Evolutionary conservation across 2,329 filamentous ascomycete genomes (phyloP).

Genomic region (Neofusicoccum umdonicola): DNA sequence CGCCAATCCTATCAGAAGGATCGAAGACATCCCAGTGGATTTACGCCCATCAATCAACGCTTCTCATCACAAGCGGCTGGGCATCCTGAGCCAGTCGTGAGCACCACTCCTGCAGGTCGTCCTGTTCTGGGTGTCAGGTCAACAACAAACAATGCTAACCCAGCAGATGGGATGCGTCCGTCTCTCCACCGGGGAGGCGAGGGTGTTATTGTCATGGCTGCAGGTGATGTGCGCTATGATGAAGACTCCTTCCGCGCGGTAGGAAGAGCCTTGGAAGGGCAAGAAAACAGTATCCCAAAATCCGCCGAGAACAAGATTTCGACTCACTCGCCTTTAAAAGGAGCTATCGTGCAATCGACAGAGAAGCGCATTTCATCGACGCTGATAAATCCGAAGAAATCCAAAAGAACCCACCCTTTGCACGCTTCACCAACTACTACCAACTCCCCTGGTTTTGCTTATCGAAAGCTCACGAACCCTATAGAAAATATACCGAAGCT

Average conservation of each 20-base stretch:
- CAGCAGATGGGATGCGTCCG: neutral
- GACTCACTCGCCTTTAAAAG: neutral
- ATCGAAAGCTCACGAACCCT: slow-evolving; percentile 23
- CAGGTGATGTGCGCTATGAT: neutral
- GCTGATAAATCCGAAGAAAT: neutral
- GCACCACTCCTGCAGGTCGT: slow-evolving; percentile 4
- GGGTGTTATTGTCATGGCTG: neutral
- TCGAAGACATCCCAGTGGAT: neutral
- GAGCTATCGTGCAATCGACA: neutral
- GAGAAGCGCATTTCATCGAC: neutral
- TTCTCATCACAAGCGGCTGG: neutral
- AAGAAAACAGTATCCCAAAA: neutral
- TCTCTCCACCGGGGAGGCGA: neutral
- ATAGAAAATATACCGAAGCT: neutral
- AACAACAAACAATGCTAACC: neutral
- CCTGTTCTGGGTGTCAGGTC: neutral
- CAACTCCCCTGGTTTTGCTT: slow-evolving; percentile 29
- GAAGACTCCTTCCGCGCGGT: neutral
- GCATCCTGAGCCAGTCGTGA: neutral
- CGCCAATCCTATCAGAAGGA: neutral
- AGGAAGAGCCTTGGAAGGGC: neutral
- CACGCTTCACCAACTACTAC: slow-evolving; percentile 26
- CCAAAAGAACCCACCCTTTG: slow-evolving; percentile 18
- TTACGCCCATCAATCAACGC: slow-evolving; percentile 4
- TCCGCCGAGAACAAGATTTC: neutral